These are phyloP conservation scores for Mortierella hygrophila DNA, from an alignment of 192 early-diverging fungal genomes.

Conservation along the genomic window DNA sequence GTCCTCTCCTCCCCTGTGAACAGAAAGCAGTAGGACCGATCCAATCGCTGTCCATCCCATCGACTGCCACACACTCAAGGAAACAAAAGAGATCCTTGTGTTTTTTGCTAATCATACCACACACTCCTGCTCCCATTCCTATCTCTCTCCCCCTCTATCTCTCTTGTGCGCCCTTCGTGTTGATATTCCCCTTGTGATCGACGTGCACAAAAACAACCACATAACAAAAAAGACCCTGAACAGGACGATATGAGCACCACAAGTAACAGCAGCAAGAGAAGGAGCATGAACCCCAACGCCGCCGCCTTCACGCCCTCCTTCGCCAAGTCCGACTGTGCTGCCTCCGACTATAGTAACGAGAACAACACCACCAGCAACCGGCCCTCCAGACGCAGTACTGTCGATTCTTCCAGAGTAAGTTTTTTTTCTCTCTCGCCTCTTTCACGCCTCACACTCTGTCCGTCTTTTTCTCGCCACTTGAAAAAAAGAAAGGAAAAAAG, in stretches of 20 bases:
- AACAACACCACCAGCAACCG: slow-evolving; percentile 5
- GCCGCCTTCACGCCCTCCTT: slow-evolving; percentile 52
- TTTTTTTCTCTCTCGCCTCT: background rate
- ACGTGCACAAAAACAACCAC: background rate
- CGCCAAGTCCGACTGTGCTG: slow-evolving; percentile 36
- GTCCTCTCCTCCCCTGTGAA: background rate
- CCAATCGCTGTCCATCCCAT: background rate
- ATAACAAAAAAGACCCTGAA: slow-evolving; percentile 7
- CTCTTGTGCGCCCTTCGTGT: background rate
- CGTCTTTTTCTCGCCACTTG: background rate
- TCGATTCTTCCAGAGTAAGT: slow-evolving; percentile 39
- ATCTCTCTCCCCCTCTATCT: background rate
- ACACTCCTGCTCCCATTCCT: background rate
- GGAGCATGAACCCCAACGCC: slow-evolving; percentile 48
- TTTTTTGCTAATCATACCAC: background rate
- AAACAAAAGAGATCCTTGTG: background rate
- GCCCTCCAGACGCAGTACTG: slow-evolving; percentile 26
- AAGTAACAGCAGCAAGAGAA: slow-evolving; percentile 26
- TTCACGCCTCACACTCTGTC: no score
- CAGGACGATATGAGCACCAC: slow-evolving; percentile 23
- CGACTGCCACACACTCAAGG: background rate
- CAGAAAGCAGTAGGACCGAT: background rate
- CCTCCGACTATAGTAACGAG: slow-evolving; percentile 23
- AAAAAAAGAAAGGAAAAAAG: background rate
- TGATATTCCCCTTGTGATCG: background rate